Evolutionary conservation across 495 filamentous ascomycete genomes (phyloP), one percentile per base, ranked within the genome.

Genomic region (Friedmanniomyces simplex): DNA sequence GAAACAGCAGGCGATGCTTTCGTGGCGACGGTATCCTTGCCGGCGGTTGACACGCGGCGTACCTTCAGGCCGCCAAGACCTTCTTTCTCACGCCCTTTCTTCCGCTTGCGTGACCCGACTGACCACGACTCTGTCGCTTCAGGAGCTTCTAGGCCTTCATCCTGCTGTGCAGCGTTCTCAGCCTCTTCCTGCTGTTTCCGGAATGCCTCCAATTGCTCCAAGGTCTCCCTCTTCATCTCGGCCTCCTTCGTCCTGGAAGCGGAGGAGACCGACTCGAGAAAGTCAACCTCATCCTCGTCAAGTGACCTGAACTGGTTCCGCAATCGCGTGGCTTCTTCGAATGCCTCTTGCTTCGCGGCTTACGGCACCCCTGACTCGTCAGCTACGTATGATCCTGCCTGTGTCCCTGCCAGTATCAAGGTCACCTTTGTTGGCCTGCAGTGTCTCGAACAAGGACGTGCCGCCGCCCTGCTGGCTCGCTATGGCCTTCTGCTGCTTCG

Each of bases 261-360:
- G 61, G 86, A 85, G 32, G 84, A 71, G 16, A 95, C 80, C 1
- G 80, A 84, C 57, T 94, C 90, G 16, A 97, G 71, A 65, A 95
- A 98, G 2, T 95, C 91, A 58, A 93, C 79, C 72, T 98, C 93
- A 65, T 94, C 91, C 59, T 95, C 88, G 66, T 97, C 90, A 37
- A 98, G 80, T 10, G 88, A 80, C 53, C 90, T 85, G 74, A 96
- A 98, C 74, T 97, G 93, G 68, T 97, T 96, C 70, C 86, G 86
- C 46, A 98, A 70, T 58, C 84, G 80, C 13, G 55, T 36, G n/a
- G 60, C 52, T 55, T 98, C 94, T 70, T 96, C 91, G 70, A 96
- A 95, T 50, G 88, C 89, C 66, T 95, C 91, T 73, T 97, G 89
- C 71, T 97, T 97, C 61, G 89, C 89, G 68, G 87, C 89, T 93